These are phyloP conservation scores for Artemisia argyi DNA, from an alignment of 129 eudicot species.

Conservation along the genomic window DNA sequence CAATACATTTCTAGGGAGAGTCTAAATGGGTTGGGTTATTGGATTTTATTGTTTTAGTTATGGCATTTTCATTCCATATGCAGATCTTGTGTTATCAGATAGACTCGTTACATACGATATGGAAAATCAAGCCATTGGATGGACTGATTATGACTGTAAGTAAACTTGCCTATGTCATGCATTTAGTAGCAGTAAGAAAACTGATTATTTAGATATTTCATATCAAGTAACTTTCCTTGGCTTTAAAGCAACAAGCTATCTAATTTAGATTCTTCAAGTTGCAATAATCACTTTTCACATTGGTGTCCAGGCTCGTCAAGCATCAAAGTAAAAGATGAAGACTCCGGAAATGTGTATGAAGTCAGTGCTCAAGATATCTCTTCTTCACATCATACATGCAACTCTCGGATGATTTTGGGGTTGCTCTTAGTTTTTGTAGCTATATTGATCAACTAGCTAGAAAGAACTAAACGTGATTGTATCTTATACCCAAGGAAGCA, in stretches of 20 bases:
- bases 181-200: not conserved
- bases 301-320: constrained; percentile 67
- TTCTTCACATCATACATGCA: constrained; percentile 20
- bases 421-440: constrained; percentile 14
- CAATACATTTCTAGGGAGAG: not conserved
- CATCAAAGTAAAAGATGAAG: constrained; percentile 80
- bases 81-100: constrained; percentile 77
- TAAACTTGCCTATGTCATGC: constrained; percentile 12
- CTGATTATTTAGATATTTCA: not conserved
- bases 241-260: not conserved
- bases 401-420: constrained; percentile 22
- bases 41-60: not conserved
- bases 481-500: too few species aligned
- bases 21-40: not conserved
- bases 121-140: constrained; percentile 71
- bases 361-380: constrained; percentile 64
- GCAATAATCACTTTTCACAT: not conserved
- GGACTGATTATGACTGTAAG: constrained; percentile 80
- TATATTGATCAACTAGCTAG: not conserved
- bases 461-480: too few species aligned
- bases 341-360: constrained; percentile 51
- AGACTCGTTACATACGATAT: constrained; percentile 71
- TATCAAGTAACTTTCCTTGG: not conserved
- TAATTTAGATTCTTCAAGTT: not conserved
- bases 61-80: constrained; percentile 6